These are phyloP conservation scores for Chaetomiaceae sp. DNA, from an alignment of 2,329 filamentous ascomycete genomes.

Conservation along the genomic window DNA sequence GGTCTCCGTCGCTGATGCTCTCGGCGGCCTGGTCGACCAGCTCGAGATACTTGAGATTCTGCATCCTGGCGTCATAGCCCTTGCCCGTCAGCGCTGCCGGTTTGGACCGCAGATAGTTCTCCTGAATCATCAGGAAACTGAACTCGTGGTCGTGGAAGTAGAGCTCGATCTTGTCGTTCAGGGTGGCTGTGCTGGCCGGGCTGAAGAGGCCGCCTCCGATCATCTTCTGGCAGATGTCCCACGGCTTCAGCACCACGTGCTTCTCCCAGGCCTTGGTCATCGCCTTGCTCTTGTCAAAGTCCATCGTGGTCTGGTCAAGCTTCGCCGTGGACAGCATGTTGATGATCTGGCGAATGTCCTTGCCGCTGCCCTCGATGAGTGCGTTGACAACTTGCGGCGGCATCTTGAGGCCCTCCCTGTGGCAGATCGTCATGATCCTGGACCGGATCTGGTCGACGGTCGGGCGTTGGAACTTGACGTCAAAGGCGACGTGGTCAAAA, in stretches of 20 bases:
- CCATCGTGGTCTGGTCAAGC: conserved; percentile 73
- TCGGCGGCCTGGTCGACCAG: conserved; percentile 82
- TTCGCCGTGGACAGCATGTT: conserved; percentile 98
- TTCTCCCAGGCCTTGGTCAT: conserved; percentile 99
- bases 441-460: conserved; percentile 88
- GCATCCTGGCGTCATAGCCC: conserved; percentile 59
- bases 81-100: conserved; percentile 59
- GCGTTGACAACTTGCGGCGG: conserved; percentile 80
- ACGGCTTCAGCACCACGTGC: conserved; percentile 91
- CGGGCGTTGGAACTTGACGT: conserved; percentile 82
- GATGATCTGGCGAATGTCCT: conserved; percentile 95
- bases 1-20: conserved; percentile 94
- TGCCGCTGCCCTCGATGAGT: conserved; percentile 89
- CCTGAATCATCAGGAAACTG: conserved; percentile 94
- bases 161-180: conserved; percentile 97
- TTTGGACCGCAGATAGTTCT: conserved; percentile 87
- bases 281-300: conserved; percentile 78
- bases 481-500: conserved; percentile 80
- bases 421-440: conserved; percentile 91
- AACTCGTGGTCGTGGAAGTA: conserved; percentile 99
- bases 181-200: conserved; percentile 71
- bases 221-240: conserved; percentile 96
- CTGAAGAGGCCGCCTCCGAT: conserved; percentile 83
- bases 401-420: conserved; percentile 83
- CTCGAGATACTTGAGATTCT: conserved; percentile 77